Percentiles rank a stretch among this genome's conserved stretches.
These are phyloP conservation scores for Beta lomatogona DNA, from an alignment of 179 eudicot species.

Conservation along the genomic window DNA sequence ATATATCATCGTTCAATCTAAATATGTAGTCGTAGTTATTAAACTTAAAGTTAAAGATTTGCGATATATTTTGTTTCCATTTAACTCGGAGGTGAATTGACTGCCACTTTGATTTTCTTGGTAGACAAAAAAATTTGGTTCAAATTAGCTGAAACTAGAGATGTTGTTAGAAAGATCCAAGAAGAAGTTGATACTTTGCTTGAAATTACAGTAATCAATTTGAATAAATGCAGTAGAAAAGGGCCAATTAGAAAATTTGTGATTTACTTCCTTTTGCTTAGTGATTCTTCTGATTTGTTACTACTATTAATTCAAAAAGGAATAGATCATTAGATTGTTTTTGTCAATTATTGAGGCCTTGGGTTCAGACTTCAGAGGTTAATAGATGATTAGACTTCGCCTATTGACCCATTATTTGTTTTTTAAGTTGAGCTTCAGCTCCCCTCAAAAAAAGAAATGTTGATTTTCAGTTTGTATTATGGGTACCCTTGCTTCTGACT, in stretches of 20 bases:
- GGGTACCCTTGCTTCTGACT: neutral
- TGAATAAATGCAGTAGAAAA: neutral
- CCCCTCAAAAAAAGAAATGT: too few relatives aligned
- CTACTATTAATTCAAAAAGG: slow-evolving; percentile 15
- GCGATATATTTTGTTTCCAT: too few relatives aligned
- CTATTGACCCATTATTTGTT: slow-evolving; percentile 6
- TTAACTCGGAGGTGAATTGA: too few relatives aligned
- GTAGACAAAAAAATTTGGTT: too few relatives aligned
- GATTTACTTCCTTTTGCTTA: neutral
- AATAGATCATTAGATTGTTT: neutral
- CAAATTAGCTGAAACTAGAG: too few relatives aligned
- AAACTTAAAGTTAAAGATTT: too few relatives aligned
- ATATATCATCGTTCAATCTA: too few relatives aligned
- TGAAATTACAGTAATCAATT: too few relatives aligned
- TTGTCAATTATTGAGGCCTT: slow-evolving; percentile 6
- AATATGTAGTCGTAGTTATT: too few relatives aligned
- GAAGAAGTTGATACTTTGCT: too few relatives aligned
- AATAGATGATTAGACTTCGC: slow-evolving; percentile 16
- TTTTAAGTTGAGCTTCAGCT: neutral
- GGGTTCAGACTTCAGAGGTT: neutral
- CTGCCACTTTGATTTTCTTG: too few relatives aligned
- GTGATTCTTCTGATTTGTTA: slow-evolving; percentile 5
- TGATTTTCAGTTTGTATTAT: neutral
- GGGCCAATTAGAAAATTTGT: neutral
- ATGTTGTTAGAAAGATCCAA: too few relatives aligned